phyloP scores from a whole-genome alignment of 441 rosid species.

The Cnidoscolus chayamansa region DNA sequence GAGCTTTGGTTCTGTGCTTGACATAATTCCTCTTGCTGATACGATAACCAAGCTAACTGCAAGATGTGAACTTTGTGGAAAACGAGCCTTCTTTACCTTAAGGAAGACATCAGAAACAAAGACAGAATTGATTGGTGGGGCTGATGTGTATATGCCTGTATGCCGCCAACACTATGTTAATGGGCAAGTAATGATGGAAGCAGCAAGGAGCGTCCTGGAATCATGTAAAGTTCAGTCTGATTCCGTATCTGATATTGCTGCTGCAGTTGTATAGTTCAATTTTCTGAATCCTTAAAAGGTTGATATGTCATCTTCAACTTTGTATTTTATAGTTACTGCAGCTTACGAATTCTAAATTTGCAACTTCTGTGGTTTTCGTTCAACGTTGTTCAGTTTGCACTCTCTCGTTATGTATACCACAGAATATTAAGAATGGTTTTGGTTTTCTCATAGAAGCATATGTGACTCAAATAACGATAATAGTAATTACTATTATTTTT shows the following conservation, averaged over 20 bases:
- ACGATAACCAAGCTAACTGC: conserved; percentile 73
- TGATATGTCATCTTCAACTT: too few species aligned
- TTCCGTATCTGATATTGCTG: background rate
- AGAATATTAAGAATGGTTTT: too few species aligned
- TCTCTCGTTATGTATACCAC: too few species aligned
- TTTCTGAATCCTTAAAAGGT: too few species aligned
- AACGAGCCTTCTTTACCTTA: conserved; percentile 65
- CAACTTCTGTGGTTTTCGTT: too few species aligned
- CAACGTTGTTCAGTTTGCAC: too few species aligned
- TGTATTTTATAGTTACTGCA: too few species aligned
- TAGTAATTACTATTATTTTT: too few species aligned
- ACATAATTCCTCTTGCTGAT: conserved; percentile 24
- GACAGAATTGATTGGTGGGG: conserved; percentile 79
- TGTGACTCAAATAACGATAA: too few species aligned
- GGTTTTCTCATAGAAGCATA: too few species aligned
- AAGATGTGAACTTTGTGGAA: conserved; percentile 77
- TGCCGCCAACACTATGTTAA: conserved; percentile 31
- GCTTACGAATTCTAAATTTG: too few species aligned
- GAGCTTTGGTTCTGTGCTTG: conserved; percentile 78
- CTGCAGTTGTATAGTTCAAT: too few species aligned
- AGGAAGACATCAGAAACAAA: conserved; percentile 62
- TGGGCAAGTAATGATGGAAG: conserved; percentile 41
- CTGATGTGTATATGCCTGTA: conserved; percentile 67
- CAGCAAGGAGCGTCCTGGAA: conserved; percentile 34
- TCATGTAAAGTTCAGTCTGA: conserved; percentile 29